A percentile compares a stretch with the other conserved stretches of the same genome.
Evolutionary conservation across 2,329 filamentous ascomycete genomes (phyloP).

Genomic region (Venturia pyrina): DNA sequence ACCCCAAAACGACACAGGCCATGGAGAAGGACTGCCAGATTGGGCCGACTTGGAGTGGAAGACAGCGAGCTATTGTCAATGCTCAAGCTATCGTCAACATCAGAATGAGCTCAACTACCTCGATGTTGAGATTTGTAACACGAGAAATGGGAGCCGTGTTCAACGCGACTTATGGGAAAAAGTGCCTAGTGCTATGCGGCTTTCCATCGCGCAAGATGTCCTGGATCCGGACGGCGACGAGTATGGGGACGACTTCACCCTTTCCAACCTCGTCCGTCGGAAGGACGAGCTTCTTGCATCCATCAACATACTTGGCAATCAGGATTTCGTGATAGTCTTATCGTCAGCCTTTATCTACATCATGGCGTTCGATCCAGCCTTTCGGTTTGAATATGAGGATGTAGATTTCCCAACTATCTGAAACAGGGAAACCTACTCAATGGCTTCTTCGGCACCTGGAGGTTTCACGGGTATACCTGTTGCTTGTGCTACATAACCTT

Average conservation of each 20-base stretch:
- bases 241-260: not conserved
- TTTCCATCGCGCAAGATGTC: slow-evolving; percentile 2
- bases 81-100: not conserved
- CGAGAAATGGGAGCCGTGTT: not conserved
- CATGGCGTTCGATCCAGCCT: slow-evolving; percentile 1
- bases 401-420: not conserved
- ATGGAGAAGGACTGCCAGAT: not conserved
- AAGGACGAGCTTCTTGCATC: not conserved
- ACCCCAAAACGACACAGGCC: not conserved
- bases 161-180: not conserved
- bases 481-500: not conserved
- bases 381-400: not conserved
- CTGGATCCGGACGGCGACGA: slow-evolving; percentile 1
- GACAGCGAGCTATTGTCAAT: slow-evolving; percentile 2
- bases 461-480: not conserved
- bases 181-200: not conserved
- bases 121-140: not conserved
- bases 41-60: slow-evolving; percentile 2
- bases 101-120: not conserved
- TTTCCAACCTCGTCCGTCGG: not conserved
- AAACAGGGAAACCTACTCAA: not conserved
- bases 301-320: not conserved
- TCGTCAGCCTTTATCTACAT: slow-evolving; percentile 2
- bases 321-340: not conserved
- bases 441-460: not conserved